phyloP scores from a whole-genome alignment of 2,329 filamentous ascomycete species.

The Aspergillus sergii region DNA sequence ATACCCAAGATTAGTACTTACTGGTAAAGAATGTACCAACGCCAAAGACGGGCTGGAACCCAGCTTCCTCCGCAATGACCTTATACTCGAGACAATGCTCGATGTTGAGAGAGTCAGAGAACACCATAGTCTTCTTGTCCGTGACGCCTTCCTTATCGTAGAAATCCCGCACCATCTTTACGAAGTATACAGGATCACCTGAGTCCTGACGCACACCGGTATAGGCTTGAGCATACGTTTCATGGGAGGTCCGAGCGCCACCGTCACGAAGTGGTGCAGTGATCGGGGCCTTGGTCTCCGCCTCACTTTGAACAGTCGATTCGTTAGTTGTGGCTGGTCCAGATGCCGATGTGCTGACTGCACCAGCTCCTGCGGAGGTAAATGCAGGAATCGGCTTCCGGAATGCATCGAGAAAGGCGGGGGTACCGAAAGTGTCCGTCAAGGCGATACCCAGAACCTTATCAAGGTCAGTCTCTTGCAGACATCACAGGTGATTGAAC shows the following conservation, averaged over 20 bases:
- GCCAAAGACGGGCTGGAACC: conserved; percentile 86
- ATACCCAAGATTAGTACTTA: conserved; percentile 36
- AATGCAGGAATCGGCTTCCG: conserved; percentile 62
- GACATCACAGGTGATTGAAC: conserved; percentile 15
- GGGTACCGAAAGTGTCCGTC: conserved; percentile 95
- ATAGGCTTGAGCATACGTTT: conserved; percentile 80
- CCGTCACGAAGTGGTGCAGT: conserved; percentile 45
- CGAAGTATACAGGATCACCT: conserved; percentile 78
- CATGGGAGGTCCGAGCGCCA: conserved; percentile 44
- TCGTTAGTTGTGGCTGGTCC: conserved; percentile 47
- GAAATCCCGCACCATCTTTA: conserved; percentile 77
- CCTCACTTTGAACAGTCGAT: conserved; percentile 40
- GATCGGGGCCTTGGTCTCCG: conserved; percentile 46
- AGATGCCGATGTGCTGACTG: conserved; percentile 44
- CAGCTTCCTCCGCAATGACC: conserved; percentile 73
- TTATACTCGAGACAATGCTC: conserved; percentile 92
- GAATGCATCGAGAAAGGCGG: conserved; percentile 84
- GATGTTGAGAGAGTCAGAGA: conserved; percentile 92
- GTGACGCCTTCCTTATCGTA: conserved; percentile 75
- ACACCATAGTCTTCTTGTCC: conserved; percentile 86
- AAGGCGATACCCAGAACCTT: conserved; percentile 82
- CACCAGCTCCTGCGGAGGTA: conserved; percentile 45
- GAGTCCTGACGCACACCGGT: conserved; percentile 87
- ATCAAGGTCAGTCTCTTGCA: background rate
- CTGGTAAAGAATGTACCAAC: conserved; percentile 94